Percentiles rank a stretch among this genome's conserved stretches.
phyloP scores from a whole-genome alignment of 2,329 filamentous ascomycete genomes.

The Verticillium longisporum region DNA sequence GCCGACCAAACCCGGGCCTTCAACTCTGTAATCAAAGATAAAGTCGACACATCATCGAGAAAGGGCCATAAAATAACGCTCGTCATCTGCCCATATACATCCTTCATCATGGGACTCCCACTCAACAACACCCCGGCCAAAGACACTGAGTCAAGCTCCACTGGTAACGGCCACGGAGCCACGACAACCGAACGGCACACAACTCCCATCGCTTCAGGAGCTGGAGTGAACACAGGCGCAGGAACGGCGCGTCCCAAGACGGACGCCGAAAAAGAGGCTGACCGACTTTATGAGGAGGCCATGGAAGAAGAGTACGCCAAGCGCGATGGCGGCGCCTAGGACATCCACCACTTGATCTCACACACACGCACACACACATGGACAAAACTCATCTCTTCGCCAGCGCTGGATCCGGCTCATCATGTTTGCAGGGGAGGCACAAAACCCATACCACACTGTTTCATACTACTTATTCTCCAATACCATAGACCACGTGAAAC shows the following conservation, averaged over 20 bases:
- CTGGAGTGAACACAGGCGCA: slow-evolving; percentile 42
- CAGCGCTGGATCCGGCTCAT: background rate
- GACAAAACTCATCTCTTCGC: no score
- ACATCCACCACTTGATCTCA: background rate
- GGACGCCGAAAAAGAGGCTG: slow-evolving; percentile 40
- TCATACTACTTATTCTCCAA: background rate
- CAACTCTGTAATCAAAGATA: no score
- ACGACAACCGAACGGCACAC: background rate
- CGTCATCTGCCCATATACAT: background rate
- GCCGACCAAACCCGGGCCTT: background rate
- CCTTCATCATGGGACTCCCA: slow-evolving; percentile 20
- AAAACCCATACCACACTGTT: background rate
- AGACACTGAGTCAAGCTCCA: background rate
- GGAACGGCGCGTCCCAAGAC: slow-evolving; percentile 40
- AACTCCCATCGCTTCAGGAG: slow-evolving; percentile 23
- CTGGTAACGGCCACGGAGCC: background rate
- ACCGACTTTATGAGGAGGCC: slow-evolving; percentile 41
- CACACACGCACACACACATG: no score
- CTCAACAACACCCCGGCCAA: slow-evolving; percentile 3
- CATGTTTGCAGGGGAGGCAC: background rate
- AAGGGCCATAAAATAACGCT: no score
- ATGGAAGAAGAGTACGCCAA: slow-evolving; percentile 53
- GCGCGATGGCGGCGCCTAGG: slow-evolving; percentile 42
- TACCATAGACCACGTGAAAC: background rate
- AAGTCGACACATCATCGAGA: no score